Evolutionary conservation across 225 moss, liverwort and hornwort genomes (phyloP).

Genomic region (Rhytidiadelphus loreus): DNA sequence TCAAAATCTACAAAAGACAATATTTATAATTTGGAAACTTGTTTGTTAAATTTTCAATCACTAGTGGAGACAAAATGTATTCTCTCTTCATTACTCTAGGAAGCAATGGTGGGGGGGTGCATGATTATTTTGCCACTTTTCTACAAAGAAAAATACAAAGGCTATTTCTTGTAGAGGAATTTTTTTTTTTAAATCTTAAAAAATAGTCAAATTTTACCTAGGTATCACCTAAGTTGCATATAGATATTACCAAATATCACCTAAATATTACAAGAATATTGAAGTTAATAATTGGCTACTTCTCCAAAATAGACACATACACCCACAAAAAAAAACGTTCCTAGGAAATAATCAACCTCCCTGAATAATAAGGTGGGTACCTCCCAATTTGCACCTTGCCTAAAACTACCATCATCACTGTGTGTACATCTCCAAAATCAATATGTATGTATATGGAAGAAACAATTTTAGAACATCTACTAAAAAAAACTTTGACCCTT

Average conservation of each 20-base stretch:
- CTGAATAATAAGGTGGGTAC: too few relatives aligned
- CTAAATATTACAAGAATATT: neutral
- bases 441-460: too few relatives aligned
- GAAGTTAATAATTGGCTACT: neutral
- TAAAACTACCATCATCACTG: too few relatives aligned
- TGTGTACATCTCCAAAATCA: too few relatives aligned
- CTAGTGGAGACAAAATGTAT: too few relatives aligned
- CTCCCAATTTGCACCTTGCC: too few relatives aligned
- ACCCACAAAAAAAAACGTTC: fast-evolving
- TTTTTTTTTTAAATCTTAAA: neutral
- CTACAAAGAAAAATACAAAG: neutral
- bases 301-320: neutral
- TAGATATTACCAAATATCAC: neutral
- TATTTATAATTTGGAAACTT: neutral
- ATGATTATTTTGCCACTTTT: neutral
- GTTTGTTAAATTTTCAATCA: neutral
- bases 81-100: too few relatives aligned
- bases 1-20: neutral
- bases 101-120: too few relatives aligned
- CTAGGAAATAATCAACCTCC: neutral
- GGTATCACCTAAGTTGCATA: neutral
- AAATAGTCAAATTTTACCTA: neutral
- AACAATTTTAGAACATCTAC: too few relatives aligned
- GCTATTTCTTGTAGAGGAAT: neutral
- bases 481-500: too few relatives aligned